Percentiles rank a stretch among this genome's conserved stretches.
Conservation (phyloP, 1,139 yeast genomes). For the Suzukiozyma palmioleophila region DNA sequence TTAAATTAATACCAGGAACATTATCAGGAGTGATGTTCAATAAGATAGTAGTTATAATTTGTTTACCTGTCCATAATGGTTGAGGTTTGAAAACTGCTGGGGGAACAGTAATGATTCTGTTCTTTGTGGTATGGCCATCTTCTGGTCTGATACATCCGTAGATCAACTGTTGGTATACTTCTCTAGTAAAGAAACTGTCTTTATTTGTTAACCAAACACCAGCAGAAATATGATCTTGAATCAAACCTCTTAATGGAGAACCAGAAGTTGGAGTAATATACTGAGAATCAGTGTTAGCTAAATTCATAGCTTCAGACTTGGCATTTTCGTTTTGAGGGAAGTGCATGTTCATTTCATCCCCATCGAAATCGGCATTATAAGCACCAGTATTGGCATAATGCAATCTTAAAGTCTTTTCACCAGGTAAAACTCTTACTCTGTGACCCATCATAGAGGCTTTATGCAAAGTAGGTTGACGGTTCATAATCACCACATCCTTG, state of each 20-base stretch:
- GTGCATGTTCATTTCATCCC: constrained; percentile 99
- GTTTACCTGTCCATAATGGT: constrained; percentile 98
- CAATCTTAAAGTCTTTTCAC: constrained; percentile 92
- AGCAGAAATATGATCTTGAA: constrained; percentile 98
- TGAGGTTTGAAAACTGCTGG: constrained; percentile 86
- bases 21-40: constrained; percentile 81
- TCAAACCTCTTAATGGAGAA: constrained; percentile 95
- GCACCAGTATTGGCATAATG: constrained; percentile 99
- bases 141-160: constrained; percentile 96
- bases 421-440: constrained; percentile 92
- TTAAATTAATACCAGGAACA: constrained; percentile 86
- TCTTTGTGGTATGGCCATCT: constrained; percentile 87
- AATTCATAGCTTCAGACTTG: constrained; percentile 88
- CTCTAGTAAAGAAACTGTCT: constrained; percentile 88
- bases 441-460: constrained; percentile 99
- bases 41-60: constrained; percentile 84
- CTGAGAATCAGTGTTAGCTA: constrained; percentile 96
- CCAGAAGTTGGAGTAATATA: constrained; percentile 98
- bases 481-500: constrained; percentile 95
- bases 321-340: constrained; percentile 99
- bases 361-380: constrained; percentile 98
- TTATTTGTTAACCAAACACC: constrained; percentile 97
- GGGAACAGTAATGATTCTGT: constrained; percentile 74
- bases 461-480: constrained; percentile 98
- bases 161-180: constrained; percentile 86